These are phyloP conservation scores for Termitomyces sp. DNA, from an alignment of 768 basidiomycete genomes.

Conservation along the genomic window DNA sequence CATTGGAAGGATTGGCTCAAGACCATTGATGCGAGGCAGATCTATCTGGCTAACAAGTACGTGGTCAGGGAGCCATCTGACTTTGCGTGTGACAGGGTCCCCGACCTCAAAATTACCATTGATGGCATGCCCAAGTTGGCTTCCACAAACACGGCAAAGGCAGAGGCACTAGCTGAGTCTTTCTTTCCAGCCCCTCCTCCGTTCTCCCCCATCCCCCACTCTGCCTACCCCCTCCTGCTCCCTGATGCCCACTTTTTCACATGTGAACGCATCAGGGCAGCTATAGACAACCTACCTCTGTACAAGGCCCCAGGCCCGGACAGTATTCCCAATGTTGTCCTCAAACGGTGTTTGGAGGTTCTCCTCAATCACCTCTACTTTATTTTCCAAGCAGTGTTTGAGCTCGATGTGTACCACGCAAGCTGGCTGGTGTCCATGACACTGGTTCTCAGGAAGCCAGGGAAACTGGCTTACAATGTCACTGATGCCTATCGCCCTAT, in stretches of 20 bases:
- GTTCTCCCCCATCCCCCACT: not conserved
- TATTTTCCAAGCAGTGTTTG: conserved; percentile 24
- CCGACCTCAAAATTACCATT: not conserved
- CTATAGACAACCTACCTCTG: conserved; percentile 15
- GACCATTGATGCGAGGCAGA: not conserved
- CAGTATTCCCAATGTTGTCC: conserved; percentile 18
- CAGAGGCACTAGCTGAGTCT: not conserved
- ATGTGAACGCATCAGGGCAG: not conserved
- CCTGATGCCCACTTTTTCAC: conserved; percentile 2
- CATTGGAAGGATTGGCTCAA: conserved; percentile 5
- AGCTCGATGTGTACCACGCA: conserved; percentile 22
- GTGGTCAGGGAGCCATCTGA: not conserved
- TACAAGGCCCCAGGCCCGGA: conserved; percentile 26
- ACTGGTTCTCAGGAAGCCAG: conserved; percentile 31
- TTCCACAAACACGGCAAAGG: conserved; percentile 1
- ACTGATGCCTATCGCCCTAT: conserved; percentile 34
- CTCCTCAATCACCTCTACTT: conserved; percentile 12
- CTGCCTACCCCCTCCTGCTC: not conserved
- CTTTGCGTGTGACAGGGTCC: not conserved
- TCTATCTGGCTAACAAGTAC: too few species aligned
- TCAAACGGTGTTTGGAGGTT: conserved; percentile 8
- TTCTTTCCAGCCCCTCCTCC: conserved; percentile 15
- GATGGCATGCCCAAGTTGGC: not conserved
- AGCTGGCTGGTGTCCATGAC: conserved; percentile 24
- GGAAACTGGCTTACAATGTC: conserved; percentile 30